A percentile compares a stretch with the other conserved stretches of the same genome.
phyloP scores from a whole-genome alignment of 2,329 filamentous ascomycete genomes.

The Monosporascus sp. region DNA sequence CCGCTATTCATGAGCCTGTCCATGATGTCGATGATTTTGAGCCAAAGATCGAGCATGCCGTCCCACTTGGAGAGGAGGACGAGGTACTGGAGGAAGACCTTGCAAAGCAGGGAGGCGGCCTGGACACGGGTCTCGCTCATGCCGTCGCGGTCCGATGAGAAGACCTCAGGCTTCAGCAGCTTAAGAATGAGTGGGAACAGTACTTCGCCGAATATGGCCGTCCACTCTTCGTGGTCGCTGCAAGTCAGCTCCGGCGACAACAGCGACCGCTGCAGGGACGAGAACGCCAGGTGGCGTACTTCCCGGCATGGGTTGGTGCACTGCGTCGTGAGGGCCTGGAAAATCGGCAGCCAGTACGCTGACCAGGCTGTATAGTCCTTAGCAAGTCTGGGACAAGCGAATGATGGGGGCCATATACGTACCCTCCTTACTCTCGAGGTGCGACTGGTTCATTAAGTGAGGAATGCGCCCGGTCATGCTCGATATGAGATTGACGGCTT shows the following conservation, averaged over 20 bases:
- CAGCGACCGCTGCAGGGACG: conserved; percentile 77
- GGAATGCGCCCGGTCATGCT: conserved; percentile 78
- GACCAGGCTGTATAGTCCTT: conserved; percentile 70
- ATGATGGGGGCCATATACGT: conserved; percentile 16
- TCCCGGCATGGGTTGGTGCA: conserved; percentile 93
- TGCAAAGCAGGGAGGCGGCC: conserved; percentile 84
- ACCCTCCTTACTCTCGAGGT: conserved; percentile 83
- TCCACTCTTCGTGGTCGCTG: conserved; percentile 87
- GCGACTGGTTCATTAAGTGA: conserved; percentile 84
- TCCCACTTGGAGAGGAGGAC: conserved; percentile 80
- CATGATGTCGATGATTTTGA: conserved; percentile 88
- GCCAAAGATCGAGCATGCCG: conserved; percentile 87
- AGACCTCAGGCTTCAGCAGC: conserved; percentile 90
- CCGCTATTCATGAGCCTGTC: conserved; percentile 95
- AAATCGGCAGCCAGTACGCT: conserved; percentile 95
- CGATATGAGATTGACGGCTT: conserved; percentile 77
- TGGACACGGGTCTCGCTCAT: conserved; percentile 96
- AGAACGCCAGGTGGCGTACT: conserved; percentile 83
- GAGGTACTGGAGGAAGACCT: conserved; percentile 92
- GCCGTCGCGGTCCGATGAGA: conserved; percentile 81
- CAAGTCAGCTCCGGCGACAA: conserved; percentile 79
- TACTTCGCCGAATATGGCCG: conserved; percentile 88
- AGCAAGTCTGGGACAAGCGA: neutral
- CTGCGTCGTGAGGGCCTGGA: conserved; percentile 81
- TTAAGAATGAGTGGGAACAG: conserved; percentile 86